Evolutionary conservation across 495 filamentous ascomycete species (phyloP).

Genomic region (Mycothermus thermophilus): DNA sequence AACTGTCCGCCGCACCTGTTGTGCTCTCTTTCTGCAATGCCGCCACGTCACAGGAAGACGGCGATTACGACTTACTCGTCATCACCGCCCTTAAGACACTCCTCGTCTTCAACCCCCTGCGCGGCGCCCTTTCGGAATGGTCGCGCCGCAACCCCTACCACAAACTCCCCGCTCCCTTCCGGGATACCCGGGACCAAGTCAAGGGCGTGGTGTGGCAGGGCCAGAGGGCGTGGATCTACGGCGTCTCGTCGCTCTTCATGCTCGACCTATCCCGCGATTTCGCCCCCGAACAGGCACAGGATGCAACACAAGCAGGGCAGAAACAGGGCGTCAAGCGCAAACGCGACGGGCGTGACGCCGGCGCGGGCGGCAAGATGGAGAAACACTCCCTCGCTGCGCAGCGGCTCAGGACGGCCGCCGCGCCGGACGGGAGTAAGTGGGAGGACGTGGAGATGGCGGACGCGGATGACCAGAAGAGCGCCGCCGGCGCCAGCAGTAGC

Average conservation of each 20-base stretch:
- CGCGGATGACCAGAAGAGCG: constrained; percentile 27
- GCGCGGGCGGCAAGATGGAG: constrained; percentile 46
- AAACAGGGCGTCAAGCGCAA: constrained; percentile 39
- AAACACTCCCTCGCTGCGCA: constrained; percentile 30
- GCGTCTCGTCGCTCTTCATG: constrained; percentile 80
- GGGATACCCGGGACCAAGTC: constrained; percentile 53
- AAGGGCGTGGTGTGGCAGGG: constrained; percentile 82
- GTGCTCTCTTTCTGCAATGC: constrained; percentile 62
- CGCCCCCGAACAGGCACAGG: constrained; percentile 15
- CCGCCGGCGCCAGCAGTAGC: constrained; percentile 22
- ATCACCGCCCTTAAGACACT: constrained; percentile 65
- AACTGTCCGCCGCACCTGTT: constrained; percentile 46
- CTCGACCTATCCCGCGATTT: constrained; percentile 69
- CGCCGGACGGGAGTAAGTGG: constrained; percentile 33
- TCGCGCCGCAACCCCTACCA: constrained; percentile 66
- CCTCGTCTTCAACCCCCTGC: constrained; percentile 58
- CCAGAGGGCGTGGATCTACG: constrained; percentile 71
- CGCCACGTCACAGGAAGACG: constrained; percentile 8
- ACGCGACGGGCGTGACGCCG: constrained; percentile 35
- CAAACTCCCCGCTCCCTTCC: constrained; percentile 59
- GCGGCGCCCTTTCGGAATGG: constrained; percentile 69
- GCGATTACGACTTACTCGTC: constrained; percentile 50
- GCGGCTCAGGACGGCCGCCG: constrained; percentile 18
- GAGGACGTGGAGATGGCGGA: constrained; percentile 25
- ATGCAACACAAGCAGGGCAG: constrained; percentile 12